These are phyloP conservation scores for Quambalaria eucalypti DNA, from an alignment of 1,284 basidiomycete species.

Conservation along the genomic window DNA sequence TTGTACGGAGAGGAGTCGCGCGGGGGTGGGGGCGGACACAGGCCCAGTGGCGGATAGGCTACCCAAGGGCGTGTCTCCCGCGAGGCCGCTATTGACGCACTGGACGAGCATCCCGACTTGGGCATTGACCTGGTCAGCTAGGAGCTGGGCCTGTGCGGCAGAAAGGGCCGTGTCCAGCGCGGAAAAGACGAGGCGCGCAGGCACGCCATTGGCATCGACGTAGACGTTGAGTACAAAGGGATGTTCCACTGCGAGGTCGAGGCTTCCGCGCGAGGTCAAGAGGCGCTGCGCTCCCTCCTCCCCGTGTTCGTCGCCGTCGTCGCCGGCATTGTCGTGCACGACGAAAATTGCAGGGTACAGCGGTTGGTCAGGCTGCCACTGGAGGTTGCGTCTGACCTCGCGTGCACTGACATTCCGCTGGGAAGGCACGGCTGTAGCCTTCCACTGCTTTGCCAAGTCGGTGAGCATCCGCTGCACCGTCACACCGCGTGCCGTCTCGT, in stretches of 20 bases:
- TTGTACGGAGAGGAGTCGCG: neutral
- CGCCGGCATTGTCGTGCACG: neutral
- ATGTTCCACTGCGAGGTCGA: neutral
- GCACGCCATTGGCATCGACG: neutral
- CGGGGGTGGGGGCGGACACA: neutral
- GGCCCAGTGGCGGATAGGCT: neutral
- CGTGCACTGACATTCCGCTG: neutral
- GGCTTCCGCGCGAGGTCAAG: neutral
- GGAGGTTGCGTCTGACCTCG: neutral
- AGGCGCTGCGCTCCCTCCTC: neutral
- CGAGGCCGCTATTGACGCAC: neutral
- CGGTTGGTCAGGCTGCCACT: conserved; percentile 2
- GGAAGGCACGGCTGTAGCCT: neutral
- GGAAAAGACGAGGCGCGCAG: neutral
- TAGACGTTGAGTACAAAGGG: neutral
- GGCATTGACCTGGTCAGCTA: neutral
- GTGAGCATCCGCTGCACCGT: neutral
- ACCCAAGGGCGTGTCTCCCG: neutral
- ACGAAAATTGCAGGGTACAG: conserved; percentile 3
- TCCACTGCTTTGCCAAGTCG: conserved; percentile 3
- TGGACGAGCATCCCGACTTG: neutral
- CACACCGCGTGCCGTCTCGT: neutral
- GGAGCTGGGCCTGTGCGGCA: neutral
- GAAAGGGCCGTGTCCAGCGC: neutral
- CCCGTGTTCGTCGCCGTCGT: neutral